Conservation (phyloP, 31 red algal species). For the Odonthalia washingtoniensis region DNA sequence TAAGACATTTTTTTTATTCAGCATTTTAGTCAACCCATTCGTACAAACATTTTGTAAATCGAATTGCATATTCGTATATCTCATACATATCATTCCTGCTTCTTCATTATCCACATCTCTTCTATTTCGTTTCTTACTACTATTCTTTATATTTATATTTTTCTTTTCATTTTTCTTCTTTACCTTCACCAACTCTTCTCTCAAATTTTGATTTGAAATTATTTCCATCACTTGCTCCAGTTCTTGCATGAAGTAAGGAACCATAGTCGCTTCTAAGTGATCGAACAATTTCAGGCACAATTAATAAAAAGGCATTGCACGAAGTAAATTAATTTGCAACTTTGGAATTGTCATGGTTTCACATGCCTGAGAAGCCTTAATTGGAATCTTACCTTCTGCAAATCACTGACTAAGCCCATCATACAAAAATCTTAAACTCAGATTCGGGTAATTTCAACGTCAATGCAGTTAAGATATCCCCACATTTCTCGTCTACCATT, state of each 20-base stretch:
- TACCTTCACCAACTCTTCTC: too few species aligned
- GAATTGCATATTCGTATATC: not conserved
- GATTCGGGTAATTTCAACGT: conserved; percentile 58
- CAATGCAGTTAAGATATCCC: conserved; percentile 44
- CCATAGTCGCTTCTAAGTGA: conserved; percentile 36
- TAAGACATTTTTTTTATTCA: conserved; percentile 45
- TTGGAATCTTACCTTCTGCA: conserved; percentile 28
- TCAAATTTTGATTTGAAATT: conserved; percentile 22
- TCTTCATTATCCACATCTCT: conserved; percentile 15
- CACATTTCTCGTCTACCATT: conserved; percentile 46
- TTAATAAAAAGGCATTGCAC: conserved; percentile 54
- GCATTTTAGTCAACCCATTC: conserved; percentile 40
- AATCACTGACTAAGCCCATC: conserved; percentile 51
- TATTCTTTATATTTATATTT: not conserved
- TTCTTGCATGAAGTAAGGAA: conserved; percentile 69
- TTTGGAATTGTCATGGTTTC: not conserved
- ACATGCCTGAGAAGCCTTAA: not conserved
- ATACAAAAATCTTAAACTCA: conserved; percentile 66
- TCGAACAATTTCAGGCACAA: conserved; percentile 33
- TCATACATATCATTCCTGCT: not conserved
- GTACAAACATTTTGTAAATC: conserved; percentile 23
- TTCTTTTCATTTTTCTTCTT: not conserved
- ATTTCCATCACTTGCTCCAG: conserved; percentile 50
- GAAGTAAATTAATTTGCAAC: conserved; percentile 5
- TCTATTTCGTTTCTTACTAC: conserved; percentile 47